These are phyloP conservation scores for Xerocomellus chrysenteron DNA, from an alignment of 768 basidiomycete genomes.

Conservation along the genomic window DNA sequence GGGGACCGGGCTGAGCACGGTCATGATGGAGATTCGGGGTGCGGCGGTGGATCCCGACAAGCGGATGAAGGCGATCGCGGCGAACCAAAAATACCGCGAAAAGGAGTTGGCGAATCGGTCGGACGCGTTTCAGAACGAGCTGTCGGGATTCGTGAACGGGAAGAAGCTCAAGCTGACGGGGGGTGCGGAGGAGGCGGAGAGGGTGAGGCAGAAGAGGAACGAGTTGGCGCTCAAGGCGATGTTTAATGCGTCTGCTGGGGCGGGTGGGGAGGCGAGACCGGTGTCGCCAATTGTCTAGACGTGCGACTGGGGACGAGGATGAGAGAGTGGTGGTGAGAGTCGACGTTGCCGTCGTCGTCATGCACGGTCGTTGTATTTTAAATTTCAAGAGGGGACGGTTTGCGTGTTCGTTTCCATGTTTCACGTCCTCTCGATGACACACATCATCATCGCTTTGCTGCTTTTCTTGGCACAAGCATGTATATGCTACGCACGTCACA, in stretches of 20 bases:
- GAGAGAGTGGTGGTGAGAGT: background rate
- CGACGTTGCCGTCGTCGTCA: background rate
- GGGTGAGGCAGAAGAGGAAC: slow-evolving; percentile 81
- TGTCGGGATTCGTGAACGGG: slow-evolving; percentile 80
- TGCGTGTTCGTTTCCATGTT: background rate
- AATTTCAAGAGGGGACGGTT: too few species aligned
- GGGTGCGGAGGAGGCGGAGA: slow-evolving; percentile 87
- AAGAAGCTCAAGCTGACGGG: slow-evolving; percentile 96
- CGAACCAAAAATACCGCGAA: slow-evolving; percentile 77
- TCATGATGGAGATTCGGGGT: slow-evolving; percentile 89
- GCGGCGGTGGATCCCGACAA: slow-evolving; percentile 78
- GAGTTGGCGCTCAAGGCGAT: slow-evolving; percentile 87
- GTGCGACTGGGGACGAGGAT: background rate
- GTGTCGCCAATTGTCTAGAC: slow-evolving; percentile 8
- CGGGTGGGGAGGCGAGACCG: slow-evolving; percentile 3
- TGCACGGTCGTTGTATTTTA: background rate
- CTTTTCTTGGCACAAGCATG: too few species aligned
- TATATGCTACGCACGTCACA: too few species aligned
- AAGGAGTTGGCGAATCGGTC: slow-evolving; percentile 68
- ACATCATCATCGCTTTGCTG: background rate
- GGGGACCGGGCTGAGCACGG: slow-evolving; percentile 65
- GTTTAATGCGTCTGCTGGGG: slow-evolving; percentile 47
- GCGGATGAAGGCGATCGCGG: slow-evolving; percentile 90
- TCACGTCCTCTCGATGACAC: background rate
- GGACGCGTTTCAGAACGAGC: slow-evolving; percentile 84